A percentile compares a stretch with the other conserved stretches of the same genome.
Conservation (phyloP, 1,139 yeast genomes). For the Taiozyma sp. region DNA sequence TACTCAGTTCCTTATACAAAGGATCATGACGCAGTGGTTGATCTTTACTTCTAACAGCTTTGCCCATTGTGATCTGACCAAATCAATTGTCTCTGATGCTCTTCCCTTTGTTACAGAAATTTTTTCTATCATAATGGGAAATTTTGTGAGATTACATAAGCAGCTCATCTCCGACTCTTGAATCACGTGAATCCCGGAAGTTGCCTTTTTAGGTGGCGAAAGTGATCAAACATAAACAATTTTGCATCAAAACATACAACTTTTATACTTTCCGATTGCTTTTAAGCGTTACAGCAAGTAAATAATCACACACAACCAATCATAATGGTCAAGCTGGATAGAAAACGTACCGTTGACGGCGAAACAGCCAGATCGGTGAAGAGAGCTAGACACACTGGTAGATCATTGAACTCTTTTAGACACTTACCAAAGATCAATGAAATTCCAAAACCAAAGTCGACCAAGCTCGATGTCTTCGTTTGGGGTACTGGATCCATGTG, state of each 20-base stretch:
- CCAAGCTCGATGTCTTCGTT: constrained; percentile 66
- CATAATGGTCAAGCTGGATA: constrained; percentile 21
- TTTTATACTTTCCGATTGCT: background rate
- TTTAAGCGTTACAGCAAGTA: background rate
- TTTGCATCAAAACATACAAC: background rate
- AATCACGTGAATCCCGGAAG: constrained; percentile 6
- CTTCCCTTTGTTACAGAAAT: background rate
- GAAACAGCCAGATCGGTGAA: constrained; percentile 12
- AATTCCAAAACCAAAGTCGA: constrained; percentile 18
- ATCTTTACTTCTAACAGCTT: constrained; percentile 45
- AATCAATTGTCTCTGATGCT: background rate
- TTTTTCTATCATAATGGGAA: background rate
- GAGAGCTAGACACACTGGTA: constrained; percentile 24
- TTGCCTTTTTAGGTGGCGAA: constrained; percentile 7
- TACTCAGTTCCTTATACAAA: constrained; percentile 66
- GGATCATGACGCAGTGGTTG: constrained; percentile 67
- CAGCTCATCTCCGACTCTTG: background rate
- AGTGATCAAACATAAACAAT: background rate
- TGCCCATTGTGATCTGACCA: constrained; percentile 48
- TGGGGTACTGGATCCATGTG: constrained; percentile 99
- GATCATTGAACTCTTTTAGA: constrained; percentile 23
- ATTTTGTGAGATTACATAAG: background rate
- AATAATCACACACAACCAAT: background rate
- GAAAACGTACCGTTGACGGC: constrained; percentile 21
- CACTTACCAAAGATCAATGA: constrained; percentile 23